Evolutionary conservation across 2,329 filamentous ascomycete genomes (phyloP), one percentile per base, ranked within the genome.

Genomic region (Neospermospora avenae): DNA sequence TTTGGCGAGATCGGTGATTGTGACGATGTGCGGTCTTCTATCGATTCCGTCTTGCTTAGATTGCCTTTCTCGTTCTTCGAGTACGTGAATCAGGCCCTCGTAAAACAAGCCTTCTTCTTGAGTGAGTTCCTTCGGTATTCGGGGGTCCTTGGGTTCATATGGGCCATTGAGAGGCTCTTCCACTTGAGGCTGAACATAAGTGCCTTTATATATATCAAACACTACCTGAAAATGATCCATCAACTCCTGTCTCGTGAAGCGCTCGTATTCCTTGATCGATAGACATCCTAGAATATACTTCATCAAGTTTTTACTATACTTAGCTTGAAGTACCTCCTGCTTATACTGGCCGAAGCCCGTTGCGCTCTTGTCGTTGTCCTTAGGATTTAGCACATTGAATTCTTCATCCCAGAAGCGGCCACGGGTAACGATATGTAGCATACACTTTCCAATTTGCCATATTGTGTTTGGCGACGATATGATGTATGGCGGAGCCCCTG

Each of bases 1-100:
- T 48, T 71, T 72, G 2, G 63, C 68, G 8, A 71, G 58, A 61
- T 72, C 70, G 4, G 68, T 70, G 25, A 71, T 68, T 11, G 67
- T 65, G 11, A 68, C 51, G 6, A 71, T 57, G 3, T 60, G 63
- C 13, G 70, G 67, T 5, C 54, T 59, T 10, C 31, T 35, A 7
- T 53, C 51, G 5, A 42, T 14, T 1, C 39, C 52, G 28, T 54
- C 57, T 34, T 41, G 18, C 31, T 45, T 44, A 11, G 22, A 24
- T n/a, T 46, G 53, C 8, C 4, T 11, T 20, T 34, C 31, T 59
- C 62, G 55, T 16, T 54, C 35, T 6, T 54, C 44, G 3, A 62
- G 55, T 14, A 67, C 44, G 16, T 55, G 22, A 11, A 67, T 42
- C 13, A 69, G 54, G 3, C 24, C 58, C 24, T 66, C 60, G 35